Percentiles rank a stretch among this genome's conserved stretches.
Evolutionary conservation across 2,329 filamentous ascomycete genomes (phyloP).

Genomic region (Dactylellina leptospora): DNA sequence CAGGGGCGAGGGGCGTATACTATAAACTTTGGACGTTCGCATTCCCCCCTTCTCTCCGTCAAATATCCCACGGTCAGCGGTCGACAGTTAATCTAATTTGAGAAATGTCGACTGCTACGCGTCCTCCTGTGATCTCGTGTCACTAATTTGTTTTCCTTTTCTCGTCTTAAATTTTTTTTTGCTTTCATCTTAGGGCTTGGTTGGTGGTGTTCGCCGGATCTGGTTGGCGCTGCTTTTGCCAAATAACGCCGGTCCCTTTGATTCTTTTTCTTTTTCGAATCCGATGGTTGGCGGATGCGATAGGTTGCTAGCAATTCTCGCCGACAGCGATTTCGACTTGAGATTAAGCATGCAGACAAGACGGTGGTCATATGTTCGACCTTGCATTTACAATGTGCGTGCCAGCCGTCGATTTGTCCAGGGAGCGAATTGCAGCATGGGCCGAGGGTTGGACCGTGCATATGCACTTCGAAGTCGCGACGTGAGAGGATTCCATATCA

Average conservation of each 20-base stretch:
- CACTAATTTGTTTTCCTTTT: slow-evolving; percentile 53
- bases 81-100: neutral
- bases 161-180: slow-evolving; percentile 14
- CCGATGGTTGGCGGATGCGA: slow-evolving; percentile 8
- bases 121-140: slow-evolving; percentile 54
- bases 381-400: slow-evolving; percentile 17
- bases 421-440: slow-evolving; percentile 27
- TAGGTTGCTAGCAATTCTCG: neutral
- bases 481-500: neutral
- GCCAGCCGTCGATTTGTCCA: slow-evolving; percentile 4
- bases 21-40: too few species aligned
- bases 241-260: neutral
- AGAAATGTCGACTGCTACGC: too few species aligned
- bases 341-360: slow-evolving; percentile 17
- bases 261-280: neutral
- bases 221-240: slow-evolving; percentile 40
- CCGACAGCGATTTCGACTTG: neutral
- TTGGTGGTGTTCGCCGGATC: slow-evolving; percentile 42
- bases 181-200: slow-evolving; percentile 26
- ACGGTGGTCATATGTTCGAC: slow-evolving; percentile 33
- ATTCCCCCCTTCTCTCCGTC: slow-evolving; percentile 3
- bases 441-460: slow-evolving; percentile 11
- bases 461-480: slow-evolving; percentile 1
- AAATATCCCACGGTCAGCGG: slow-evolving; percentile 17
- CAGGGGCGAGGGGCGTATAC: slow-evolving; percentile 28